Percentiles rank a stretch among this genome's conserved stretches.
Evolutionary conservation across 2,329 filamentous ascomycete species (phyloP).

Genomic region (Diaporthe vexans): DNA sequence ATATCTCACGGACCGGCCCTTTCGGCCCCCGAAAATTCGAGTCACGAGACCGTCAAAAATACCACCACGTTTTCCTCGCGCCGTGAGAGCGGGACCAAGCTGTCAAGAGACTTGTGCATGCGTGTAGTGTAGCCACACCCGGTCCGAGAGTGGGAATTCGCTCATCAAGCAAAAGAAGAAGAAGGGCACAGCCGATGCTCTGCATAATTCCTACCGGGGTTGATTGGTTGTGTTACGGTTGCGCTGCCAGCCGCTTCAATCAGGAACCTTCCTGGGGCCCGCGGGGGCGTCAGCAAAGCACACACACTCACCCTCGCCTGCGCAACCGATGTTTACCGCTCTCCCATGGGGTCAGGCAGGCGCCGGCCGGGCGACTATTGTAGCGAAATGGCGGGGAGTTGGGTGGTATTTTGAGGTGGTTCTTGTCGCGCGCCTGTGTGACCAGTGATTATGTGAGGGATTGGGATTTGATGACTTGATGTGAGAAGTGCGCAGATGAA

Average conservation of each 20-base stretch:
- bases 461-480: not conserved
- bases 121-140: conserved; percentile 13
- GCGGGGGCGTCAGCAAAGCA: conserved; percentile 24
- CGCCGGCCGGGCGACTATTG: not conserved
- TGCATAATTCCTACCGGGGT: conserved; percentile 1
- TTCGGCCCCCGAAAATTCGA: conserved; percentile 29
- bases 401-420: not conserved
- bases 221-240: conserved; percentile 22
- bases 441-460: conserved; percentile 23
- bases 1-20: conserved; percentile 17
- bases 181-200: conserved; percentile 11
- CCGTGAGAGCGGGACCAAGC: not conserved
- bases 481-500: conserved; percentile 2
- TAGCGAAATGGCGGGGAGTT: not conserved
- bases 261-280: not conserved
- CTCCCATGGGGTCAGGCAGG: not conserved
- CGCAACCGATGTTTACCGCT: not conserved
- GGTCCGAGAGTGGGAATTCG: conserved; percentile 1
- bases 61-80: not conserved
- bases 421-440: conserved; percentile 28
- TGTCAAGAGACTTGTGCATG: not conserved
- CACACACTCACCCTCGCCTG: not conserved
- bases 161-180: not conserved
- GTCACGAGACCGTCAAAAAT: conserved; percentile 20
- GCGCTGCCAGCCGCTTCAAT: conserved; percentile 14